Evolutionary conservation across 306 rosid species (phyloP).

Genomic region (Pterocarpus santalinus): DNA sequence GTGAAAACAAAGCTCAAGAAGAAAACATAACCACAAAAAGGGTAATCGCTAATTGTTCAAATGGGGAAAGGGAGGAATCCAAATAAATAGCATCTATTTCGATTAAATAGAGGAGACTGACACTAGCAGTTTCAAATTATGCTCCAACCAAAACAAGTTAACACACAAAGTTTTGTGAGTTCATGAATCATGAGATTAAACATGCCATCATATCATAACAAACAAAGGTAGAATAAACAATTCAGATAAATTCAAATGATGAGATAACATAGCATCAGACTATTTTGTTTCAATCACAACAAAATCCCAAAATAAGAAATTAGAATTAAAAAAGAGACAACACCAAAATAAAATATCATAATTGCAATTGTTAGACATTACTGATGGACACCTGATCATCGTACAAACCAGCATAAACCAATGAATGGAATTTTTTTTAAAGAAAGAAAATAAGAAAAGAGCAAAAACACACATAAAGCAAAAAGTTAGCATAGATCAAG

Average conservation of each 20-base stretch:
- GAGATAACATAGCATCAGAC: background rate
- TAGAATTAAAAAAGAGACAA: no score
- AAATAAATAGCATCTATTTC: constrained; percentile 13
- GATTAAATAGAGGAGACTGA: background rate
- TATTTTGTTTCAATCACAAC: no score
- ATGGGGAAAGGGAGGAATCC: background rate
- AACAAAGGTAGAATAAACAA: background rate
- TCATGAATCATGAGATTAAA: constrained; percentile 3
- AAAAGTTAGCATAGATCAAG: constrained; percentile 12
- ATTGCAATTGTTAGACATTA: no score
- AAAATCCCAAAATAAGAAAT: no score
- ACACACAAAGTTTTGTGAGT: background rate
- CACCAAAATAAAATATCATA: no score
- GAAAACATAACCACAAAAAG: background rate
- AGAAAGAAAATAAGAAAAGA: background rate
- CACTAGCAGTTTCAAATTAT: constrained; percentile 14
- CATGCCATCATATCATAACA: background rate
- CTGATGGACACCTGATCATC: no score
- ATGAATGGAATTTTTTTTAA: background rate
- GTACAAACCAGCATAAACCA: no score
- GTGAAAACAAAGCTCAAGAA: background rate
- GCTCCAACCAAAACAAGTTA: background rate
- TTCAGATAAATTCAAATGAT: constrained; percentile 1
- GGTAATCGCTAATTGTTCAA: no score
- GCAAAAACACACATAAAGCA: background rate